phyloP scores from a whole-genome alignment of 2,329 filamentous ascomycete genomes.

The Amphichorda felina region DNA sequence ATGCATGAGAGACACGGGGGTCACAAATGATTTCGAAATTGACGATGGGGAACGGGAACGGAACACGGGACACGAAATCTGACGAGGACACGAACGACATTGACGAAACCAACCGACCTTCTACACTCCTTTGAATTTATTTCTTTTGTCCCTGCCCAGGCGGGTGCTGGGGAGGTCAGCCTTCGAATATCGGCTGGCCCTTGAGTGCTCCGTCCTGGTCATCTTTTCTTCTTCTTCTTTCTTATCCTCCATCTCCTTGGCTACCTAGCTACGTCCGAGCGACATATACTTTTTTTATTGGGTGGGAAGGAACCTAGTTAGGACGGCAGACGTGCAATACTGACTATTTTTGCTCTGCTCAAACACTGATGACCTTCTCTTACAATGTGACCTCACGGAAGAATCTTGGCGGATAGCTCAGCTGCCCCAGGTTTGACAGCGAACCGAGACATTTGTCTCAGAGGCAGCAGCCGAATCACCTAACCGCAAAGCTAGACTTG shows the following conservation, averaged over 20 bases:
- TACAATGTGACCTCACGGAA: too few species aligned
- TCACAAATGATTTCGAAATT: not conserved
- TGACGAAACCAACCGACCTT: not conserved
- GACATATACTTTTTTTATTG: conserved; percentile 1
- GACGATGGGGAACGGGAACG: not conserved
- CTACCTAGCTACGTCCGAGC: not conserved
- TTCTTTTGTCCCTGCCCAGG: not conserved
- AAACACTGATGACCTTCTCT: too few species aligned
- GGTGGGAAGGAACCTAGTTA: not conserved
- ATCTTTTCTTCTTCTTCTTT: conserved; percentile 4
- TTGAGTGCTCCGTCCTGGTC: too few species aligned
- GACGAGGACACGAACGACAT: conserved; percentile 2
- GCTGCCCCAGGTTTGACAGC: too few species aligned
- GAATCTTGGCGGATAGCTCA: too few species aligned
- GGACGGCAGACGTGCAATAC: conserved; percentile 3
- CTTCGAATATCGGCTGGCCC: too few species aligned
- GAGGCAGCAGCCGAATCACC: not conserved
- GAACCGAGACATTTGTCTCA: not conserved
- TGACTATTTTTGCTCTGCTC: not conserved
- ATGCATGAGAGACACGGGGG: not conserved
- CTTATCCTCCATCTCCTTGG: not conserved
- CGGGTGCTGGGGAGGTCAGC: not conserved
- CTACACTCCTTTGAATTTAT: not conserved
- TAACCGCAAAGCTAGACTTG: too few species aligned
- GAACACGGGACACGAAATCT: not conserved